Percentiles rank a stretch among this genome's conserved stretches.
Conservation (phyloP, 2,329 filamentous ascomycete species). For the Aphanocladium album region DNA sequence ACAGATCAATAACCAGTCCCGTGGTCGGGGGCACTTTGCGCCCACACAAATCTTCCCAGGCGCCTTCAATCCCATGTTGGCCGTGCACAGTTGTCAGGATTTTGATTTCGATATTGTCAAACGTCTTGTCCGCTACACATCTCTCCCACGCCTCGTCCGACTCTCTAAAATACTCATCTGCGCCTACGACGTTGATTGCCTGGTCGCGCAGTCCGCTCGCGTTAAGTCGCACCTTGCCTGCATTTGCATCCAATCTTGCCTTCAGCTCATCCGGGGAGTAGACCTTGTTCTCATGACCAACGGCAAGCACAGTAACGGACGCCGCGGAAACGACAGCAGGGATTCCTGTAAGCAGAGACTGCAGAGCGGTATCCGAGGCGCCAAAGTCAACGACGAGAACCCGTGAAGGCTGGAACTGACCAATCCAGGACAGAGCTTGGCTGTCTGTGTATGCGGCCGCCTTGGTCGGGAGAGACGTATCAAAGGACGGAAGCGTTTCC, state of each 20-base stretch:
- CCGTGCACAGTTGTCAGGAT: neutral
- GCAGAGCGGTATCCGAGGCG: constrained; percentile 3
- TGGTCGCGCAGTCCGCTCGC: constrained; percentile 4
- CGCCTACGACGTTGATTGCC: neutral
- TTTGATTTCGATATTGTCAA: neutral
- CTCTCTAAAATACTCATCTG: neutral
- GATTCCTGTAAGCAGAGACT: neutral
- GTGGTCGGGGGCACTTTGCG: neutral
- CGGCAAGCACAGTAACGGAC: neutral
- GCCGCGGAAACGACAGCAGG: neutral
- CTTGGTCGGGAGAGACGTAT: constrained; percentile 8
- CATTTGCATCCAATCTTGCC: neutral
- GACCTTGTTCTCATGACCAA: neutral
- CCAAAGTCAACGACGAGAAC: constrained; percentile 21
- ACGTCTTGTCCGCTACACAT: neutral
- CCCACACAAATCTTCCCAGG: constrained; percentile 3
- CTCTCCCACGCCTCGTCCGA: neutral
- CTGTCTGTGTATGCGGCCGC: constrained; percentile 12
- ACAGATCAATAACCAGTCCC: neutral
- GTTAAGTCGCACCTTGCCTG: neutral
- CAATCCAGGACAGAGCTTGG: constrained; percentile 15
- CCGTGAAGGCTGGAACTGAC: constrained; percentile 8
- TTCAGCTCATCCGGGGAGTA: neutral
- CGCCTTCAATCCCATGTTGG: neutral
- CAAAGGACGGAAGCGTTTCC: constrained; percentile 1